phyloP scores from a whole-genome alignment of 75 land plant species.

The Azolla pinnata region DNA sequence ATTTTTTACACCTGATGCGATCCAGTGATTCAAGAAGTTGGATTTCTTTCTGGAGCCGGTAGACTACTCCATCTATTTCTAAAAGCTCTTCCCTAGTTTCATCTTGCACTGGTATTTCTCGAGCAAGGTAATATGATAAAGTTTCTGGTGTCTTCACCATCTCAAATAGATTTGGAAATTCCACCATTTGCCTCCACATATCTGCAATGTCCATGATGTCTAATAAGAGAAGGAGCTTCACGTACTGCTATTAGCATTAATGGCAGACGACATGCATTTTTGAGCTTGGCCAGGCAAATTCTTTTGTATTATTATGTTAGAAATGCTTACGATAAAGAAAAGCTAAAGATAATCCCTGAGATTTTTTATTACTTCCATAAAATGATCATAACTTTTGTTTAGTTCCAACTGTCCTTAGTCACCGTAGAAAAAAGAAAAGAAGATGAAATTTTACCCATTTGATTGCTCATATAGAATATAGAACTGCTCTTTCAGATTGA shows the following conservation, averaged over 20 bases:
- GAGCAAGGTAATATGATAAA: slow-evolving; percentile 79
- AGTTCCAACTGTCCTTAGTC: no score
- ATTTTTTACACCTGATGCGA: slow-evolving; percentile 57
- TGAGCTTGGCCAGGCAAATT: no score
- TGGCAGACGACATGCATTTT: no score
- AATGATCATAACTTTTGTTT: no score
- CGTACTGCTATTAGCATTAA: neutral
- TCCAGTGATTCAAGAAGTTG: slow-evolving; percentile 71
- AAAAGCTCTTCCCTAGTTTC: slow-evolving; percentile 80
- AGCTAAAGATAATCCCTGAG: no score
- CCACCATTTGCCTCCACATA: slow-evolving; percentile 77
- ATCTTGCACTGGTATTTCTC: slow-evolving; percentile 84
- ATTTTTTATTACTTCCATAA: no score
- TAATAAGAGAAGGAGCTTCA: neutral
- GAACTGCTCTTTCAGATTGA: no score
- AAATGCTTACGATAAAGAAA: no score
- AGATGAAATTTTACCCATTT: neutral
- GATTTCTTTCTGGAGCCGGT: slow-evolving; percentile 75
- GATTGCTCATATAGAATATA: no score
- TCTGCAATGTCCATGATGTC: slow-evolving; percentile 34
- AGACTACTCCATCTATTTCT: slow-evolving; percentile 73
- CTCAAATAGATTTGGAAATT: slow-evolving; percentile 59
- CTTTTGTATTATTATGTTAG: no score
- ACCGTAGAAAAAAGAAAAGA: neutral
- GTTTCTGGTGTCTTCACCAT: slow-evolving; percentile 55